Percentiles rank a stretch among this genome's conserved stretches.
Evolutionary conservation across 768 basidiomycete genomes (phyloP).

Genomic region (Ramaria sp.): DNA sequence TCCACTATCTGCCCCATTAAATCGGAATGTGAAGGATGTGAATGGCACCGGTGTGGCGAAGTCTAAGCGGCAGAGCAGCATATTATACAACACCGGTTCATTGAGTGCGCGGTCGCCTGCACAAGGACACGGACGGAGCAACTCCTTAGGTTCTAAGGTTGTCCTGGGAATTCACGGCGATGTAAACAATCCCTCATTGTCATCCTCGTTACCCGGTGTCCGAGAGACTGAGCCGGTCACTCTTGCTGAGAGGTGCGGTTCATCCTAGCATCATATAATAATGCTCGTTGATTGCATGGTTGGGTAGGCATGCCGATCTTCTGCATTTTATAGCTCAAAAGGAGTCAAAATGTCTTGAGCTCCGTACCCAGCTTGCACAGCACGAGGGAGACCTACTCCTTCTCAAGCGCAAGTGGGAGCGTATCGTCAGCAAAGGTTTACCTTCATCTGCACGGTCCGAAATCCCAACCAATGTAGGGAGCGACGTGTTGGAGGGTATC

Average conservation of each 20-base stretch:
- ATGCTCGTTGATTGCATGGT: background rate
- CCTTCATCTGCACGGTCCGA: background rate
- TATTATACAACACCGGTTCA: conserved; percentile 4
- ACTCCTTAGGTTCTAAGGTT: conserved; percentile 15
- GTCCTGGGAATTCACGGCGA: background rate
- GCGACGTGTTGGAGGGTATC: conserved; percentile 4
- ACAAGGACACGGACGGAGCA: background rate
- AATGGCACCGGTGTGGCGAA: background rate
- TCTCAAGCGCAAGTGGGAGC: conserved; percentile 78
- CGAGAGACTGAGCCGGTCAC: conserved; percentile 34
- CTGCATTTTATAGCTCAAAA: conserved; percentile 82
- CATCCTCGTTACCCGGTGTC: background rate
- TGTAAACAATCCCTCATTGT: background rate
- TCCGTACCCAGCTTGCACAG: conserved; percentile 58
- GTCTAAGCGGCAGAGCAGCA: conserved; percentile 2
- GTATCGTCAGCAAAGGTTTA: conserved; percentile 53
- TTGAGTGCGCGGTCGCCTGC: background rate
- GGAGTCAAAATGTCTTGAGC: conserved; percentile 72
- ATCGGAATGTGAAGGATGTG: background rate
- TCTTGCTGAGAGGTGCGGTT: conserved; percentile 58
- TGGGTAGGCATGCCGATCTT: conserved; percentile 61
- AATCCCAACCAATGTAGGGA: background rate
- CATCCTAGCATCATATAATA: background rate
- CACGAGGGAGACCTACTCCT: conserved; percentile 68
- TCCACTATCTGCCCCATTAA: background rate